Evolutionary conservation across 345 rosid species (phyloP), one percentile per base, ranked within the genome.

Genomic region (Salix suchowensis): DNA sequence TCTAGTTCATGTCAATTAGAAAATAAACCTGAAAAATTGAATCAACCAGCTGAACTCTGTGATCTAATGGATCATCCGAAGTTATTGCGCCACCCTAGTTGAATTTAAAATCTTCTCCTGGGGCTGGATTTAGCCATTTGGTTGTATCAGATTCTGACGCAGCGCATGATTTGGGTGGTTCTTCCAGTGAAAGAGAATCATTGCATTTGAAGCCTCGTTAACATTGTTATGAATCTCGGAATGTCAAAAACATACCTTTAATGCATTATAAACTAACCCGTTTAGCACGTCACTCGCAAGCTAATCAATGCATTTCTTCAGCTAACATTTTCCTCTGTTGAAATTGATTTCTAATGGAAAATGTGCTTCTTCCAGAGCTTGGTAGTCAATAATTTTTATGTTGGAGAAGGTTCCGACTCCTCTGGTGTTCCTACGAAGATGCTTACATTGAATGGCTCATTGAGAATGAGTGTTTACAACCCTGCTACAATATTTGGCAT

Each of bases 401-500:
- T 85, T 55, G 95, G 91, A 73, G 89, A 90, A 82, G 97, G 95
- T 46, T 77, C 91, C 26, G 98, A 91, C 81, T 83, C 80, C 86
- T 86, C 95, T 7, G 95, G 98, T 28, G 89, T 90, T 18, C 88
- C 83, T 24, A 93, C 97, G 10, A 90, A 87, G 87, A 67, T 91
- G 91, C 79, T 90, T 32, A 93, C 94, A 21, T 39, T 89, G 73
- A 93, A 91, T 82, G 91, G 84, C 23, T 73, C 97, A 13, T 40
- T 93, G 83, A 89, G 84, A 82, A 70, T 91, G 67, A 78, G 74
- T 32, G 81, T 93, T 18, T 87, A 93, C 85, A 93, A 93, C 68
- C 97, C 95, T 42, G 98, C 95, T 21, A 68, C 89, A 13, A 64
- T 85, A 73, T 93, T 93, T 78, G 98, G 98, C 70, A 86, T 93